A percentile compares a stretch with the other conserved stretches of the same genome.
Evolutionary conservation across 495 filamentous ascomycete genomes (phyloP).

Genomic region (Tuber microsphaerosporum): DNA sequence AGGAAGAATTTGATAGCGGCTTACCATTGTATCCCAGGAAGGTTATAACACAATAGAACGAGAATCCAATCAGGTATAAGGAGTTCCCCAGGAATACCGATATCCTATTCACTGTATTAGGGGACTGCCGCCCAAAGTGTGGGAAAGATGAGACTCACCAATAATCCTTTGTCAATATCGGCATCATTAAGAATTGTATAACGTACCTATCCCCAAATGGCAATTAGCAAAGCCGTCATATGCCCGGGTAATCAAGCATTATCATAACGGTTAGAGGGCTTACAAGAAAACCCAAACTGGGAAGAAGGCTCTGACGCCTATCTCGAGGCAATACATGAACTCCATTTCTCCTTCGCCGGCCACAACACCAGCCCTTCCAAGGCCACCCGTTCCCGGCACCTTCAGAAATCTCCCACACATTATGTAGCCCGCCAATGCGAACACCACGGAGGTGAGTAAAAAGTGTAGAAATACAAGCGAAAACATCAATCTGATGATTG

Average conservation of each 20-base stretch:
- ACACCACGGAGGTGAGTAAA: constrained; percentile 54
- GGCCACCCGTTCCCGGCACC: constrained; percentile 49
- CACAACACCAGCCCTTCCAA: constrained; percentile 46
- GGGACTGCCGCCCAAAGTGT: constrained; percentile 31
- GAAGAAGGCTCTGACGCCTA: constrained; percentile 67
- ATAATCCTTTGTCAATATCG: constrained; percentile 51
- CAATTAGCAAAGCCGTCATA: constrained; percentile 8
- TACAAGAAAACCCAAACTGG: constrained; percentile 62
- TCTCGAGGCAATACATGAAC: constrained; percentile 77
- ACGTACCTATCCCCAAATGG: constrained; percentile 48
- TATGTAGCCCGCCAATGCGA: constrained; percentile 59
- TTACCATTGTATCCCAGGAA: constrained; percentile 67
- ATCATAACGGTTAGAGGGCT: constrained; percentile 6
- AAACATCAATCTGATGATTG: constrained; percentile 55
- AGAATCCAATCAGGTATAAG: constrained; percentile 61
- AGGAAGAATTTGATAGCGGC: constrained; percentile 4
- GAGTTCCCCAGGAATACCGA: constrained; percentile 65
- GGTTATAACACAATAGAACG: constrained; percentile 65
- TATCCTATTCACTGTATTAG: constrained; percentile 48
- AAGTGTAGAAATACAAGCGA: constrained; percentile 65
- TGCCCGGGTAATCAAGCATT: neutral
- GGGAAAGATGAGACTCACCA: constrained; percentile 46
- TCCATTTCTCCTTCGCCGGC: constrained; percentile 53
- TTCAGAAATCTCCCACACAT: constrained; percentile 56
- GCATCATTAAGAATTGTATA: constrained; percentile 64